Base-by-base conservation (phyloP, 257 asterid genomes). In the Solanum tarapatanum region DNA sequence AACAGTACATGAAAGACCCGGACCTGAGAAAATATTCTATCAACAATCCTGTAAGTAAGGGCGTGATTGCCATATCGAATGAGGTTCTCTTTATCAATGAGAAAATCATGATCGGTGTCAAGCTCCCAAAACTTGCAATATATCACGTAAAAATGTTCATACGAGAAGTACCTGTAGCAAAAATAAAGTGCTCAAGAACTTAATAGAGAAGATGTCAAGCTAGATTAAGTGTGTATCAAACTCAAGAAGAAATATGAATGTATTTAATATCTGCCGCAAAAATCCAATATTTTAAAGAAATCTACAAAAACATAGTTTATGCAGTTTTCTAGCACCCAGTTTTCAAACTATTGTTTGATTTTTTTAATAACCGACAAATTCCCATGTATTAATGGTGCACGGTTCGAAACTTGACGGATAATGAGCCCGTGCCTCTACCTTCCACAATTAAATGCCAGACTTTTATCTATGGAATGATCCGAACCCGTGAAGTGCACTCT, bases 61-160 rank as follows among this genome's bases (percentile, higher is more conserved):
- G 98, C 98, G 26, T 97, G 99, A 90, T 97, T 97, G 88, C 99
- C 99, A 91, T 97, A 97, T 95, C 97, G 94, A 88, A 97, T 95
- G 91, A 97, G 98, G 89, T 96, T 96, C 92, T 97, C 99, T 90
- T 97, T 97, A 90, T 97, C 99, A 74, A 97, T 97, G 90, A 95
- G 93, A 91, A 97, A 97, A 90, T 97, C 99, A 87, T 97, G 99
- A 92, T 97, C 99, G 19, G 98, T 92, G 86, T 97, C 99, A 91
- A 97, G 98, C 95, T 97, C 99, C 99, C 99, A 97, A 88, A 97
- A 97, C 93, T 97, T 97, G 98, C 99, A 97, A 91, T 97, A 97
- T 93, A 97, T 97, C 93, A 97, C 99, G 84, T 97, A 97, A 89
- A 97, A 97, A 91, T 97, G 99, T 90, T 97, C 99, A 87, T 97